phyloP scores from a whole-genome alignment of 768 basidiomycete species.

The Pleurotus eryngii region DNA sequence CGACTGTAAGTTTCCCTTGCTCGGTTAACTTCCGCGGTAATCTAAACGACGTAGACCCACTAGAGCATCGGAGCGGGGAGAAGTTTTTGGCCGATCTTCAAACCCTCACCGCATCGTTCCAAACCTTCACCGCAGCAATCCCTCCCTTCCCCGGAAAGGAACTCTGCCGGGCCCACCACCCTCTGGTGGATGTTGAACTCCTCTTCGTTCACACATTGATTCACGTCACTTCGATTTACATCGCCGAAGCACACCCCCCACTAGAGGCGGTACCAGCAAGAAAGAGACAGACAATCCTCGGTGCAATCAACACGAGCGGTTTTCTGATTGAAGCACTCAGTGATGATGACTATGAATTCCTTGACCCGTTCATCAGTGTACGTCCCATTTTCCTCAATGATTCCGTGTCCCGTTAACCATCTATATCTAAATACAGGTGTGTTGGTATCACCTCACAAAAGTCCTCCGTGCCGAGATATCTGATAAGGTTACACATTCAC shows the following conservation, averaged over 20 bases:
- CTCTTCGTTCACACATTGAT: conserved; percentile 48
- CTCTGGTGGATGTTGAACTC: conserved; percentile 37
- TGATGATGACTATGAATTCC: conserved; percentile 47
- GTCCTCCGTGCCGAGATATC: conserved; percentile 8
- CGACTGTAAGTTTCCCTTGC: conserved; percentile 26
- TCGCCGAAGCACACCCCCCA: neutral
- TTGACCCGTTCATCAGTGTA: conserved; percentile 54
- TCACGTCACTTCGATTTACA: conserved; percentile 46
- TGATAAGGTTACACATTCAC: neutral
- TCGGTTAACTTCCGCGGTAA: no score
- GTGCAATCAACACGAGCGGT: conserved; percentile 41
- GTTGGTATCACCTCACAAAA: conserved; percentile 37
- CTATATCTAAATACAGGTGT: conserved; percentile 24
- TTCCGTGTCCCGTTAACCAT: conserved; percentile 1
- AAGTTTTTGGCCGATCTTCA: conserved; percentile 37
- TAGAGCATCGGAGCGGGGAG: conserved; percentile 25
- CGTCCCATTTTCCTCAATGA: conserved; percentile 19
- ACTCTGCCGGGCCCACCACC: conserved; percentile 26
- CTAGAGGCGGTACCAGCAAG: neutral
- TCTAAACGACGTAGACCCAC: conserved; percentile 3
- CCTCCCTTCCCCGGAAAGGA: conserved; percentile 36
- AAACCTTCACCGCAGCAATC: conserved; percentile 37
- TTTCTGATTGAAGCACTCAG: conserved; percentile 42
- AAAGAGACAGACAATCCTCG: conserved; percentile 30
- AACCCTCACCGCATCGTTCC: conserved; percentile 41